Conservation (phyloP, 805 yeast species). For the Myxozyma mucilagina region DNA sequence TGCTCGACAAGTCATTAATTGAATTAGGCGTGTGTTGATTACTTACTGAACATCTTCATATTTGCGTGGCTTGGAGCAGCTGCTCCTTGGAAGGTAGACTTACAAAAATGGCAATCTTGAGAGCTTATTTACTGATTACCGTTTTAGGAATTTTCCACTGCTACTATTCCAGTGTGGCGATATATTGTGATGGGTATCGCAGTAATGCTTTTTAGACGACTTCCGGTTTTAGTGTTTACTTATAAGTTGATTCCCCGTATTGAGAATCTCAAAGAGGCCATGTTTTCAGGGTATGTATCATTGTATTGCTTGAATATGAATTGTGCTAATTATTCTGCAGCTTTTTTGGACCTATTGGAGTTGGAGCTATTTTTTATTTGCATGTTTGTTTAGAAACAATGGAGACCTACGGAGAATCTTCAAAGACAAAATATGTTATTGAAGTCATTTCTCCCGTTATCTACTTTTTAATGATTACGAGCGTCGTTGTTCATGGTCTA, state of each 20-base stretch:
- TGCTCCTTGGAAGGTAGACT: slow-evolving; percentile 60
- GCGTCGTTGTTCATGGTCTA: slow-evolving; percentile 76
- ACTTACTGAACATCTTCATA: slow-evolving; percentile 62
- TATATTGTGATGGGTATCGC: slow-evolving; percentile 40
- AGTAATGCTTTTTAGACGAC: slow-evolving; percentile 40
- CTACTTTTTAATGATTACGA: slow-evolving; percentile 66
- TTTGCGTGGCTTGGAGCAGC: slow-evolving; percentile 71
- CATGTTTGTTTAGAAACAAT: slow-evolving; percentile 14
- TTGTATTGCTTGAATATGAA: too few species aligned
- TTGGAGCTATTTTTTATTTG: slow-evolving; percentile 59
- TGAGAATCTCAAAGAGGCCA: slow-evolving; percentile 64
- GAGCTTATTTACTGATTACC: background rate
- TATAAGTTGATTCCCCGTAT: slow-evolving; percentile 59
- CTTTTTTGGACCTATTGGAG: slow-evolving; percentile 77
- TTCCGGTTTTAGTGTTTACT: slow-evolving; percentile 45
- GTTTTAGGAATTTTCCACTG: slow-evolving; percentile 46
- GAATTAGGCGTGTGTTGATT: slow-evolving; percentile 60
- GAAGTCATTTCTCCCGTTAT: slow-evolving; percentile 65
- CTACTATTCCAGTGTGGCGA: slow-evolving; percentile 38
- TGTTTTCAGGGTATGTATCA: slow-evolving; percentile 55
- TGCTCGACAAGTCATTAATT: background rate
- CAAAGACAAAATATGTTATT: slow-evolving; percentile 44
- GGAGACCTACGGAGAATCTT: slow-evolving; percentile 6
- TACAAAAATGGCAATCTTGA: background rate
- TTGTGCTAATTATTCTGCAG: background rate